These are phyloP conservation scores for Termitomyces sp. DNA, from an alignment of 768 basidiomycete species.

Conservation along the genomic window DNA sequence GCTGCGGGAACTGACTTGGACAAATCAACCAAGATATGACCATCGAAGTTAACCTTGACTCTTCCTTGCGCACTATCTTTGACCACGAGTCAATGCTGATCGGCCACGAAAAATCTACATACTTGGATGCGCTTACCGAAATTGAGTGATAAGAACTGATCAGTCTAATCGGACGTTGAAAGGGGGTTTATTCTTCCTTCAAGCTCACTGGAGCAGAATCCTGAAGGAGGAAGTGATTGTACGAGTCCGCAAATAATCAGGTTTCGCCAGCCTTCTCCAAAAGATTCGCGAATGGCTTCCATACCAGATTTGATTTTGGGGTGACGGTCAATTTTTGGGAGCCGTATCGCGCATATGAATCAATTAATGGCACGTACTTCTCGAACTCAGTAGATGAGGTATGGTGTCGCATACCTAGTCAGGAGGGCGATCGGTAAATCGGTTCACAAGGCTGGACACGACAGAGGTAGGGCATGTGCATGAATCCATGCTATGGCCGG, in stretches of 20 bases:
- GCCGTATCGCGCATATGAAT: neutral
- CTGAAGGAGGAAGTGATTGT: neutral
- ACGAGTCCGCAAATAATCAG: neutral
- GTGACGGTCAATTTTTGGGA: conserved; percentile 1
- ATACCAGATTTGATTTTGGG: conserved; percentile 4
- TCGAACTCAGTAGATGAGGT: neutral
- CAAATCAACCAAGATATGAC: neutral
- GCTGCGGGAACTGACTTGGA: conserved; percentile 6
- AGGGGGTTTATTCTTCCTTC: neutral
- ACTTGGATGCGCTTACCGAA: neutral
- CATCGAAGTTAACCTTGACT: conserved; percentile 7
- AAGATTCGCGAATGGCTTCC: conserved; percentile 6
- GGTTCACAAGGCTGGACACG: neutral
- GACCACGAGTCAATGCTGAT: conserved; percentile 8
- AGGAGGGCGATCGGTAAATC: neutral
- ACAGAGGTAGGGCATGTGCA: neutral
- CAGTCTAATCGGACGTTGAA: neutral
- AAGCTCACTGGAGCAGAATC: neutral
- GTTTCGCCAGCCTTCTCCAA: conserved; percentile 1
- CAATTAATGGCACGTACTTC: neutral
- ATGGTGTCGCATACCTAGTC: neutral
- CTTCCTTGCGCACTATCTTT: conserved; percentile 1
- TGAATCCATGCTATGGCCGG: neutral
- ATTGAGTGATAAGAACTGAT: neutral
- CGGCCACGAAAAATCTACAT: neutral